These are phyloP conservation scores for Acanthamoeba healyi DNA, from an alignment of 208 protist genomes.

Conservation along the genomic window DNA sequence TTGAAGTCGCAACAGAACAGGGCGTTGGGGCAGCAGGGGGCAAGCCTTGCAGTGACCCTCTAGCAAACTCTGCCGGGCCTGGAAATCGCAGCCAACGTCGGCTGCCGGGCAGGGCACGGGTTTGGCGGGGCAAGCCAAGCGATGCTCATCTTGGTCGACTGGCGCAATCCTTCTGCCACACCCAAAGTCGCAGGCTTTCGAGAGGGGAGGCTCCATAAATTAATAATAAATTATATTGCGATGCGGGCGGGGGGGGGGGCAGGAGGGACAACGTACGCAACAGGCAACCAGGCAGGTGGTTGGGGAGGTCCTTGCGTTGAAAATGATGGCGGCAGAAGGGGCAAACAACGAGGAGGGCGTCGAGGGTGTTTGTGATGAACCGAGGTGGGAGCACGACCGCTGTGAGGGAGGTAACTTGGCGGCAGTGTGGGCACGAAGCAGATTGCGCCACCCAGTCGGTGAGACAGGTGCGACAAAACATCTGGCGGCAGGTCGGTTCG, in stretches of 20 bases:
- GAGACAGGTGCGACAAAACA: constrained; percentile 23
- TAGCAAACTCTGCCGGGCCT: too few species aligned
- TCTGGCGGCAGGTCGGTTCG: neutral
- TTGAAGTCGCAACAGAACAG: too few species aligned
- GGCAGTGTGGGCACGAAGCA: constrained; percentile 6
- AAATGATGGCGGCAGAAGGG: neutral
- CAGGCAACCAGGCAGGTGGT: neutral
- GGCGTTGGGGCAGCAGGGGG: too few species aligned
- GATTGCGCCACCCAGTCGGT: neutral
- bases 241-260: neutral
- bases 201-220: neutral
- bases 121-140: neutral
- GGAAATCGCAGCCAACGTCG: neutral
- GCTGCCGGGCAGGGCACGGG: neutral
- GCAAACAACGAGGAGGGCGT: constrained; percentile 3
- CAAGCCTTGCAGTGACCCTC: too few species aligned
- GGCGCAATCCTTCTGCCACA: neutral
- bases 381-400: neutral
- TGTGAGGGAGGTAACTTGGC: neutral
- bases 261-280: neutral
- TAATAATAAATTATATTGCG: neutral
- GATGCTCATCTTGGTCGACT: neutral
- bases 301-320: neutral
- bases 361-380: constrained; percentile 23
- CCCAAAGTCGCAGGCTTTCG: neutral